Conservation (phyloP, 371 early-diverging fungal species). For the Encephalitozoon romaleae region DNA sequence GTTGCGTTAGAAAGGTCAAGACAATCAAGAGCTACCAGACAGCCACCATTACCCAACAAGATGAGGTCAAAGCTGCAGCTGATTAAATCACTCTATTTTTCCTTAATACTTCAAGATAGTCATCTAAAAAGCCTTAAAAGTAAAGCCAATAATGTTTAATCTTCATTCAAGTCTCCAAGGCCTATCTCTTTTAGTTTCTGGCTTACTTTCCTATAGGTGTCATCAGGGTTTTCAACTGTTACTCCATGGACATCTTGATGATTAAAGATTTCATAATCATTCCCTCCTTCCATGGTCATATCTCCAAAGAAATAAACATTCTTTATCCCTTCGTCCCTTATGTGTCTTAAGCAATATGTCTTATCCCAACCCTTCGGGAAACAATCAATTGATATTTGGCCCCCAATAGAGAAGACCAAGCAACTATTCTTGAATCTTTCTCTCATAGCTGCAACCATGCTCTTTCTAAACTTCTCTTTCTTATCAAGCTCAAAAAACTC, state of each 20-base stretch:
- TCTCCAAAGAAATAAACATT: constrained; percentile 97
- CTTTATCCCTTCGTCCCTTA: constrained; percentile 75
- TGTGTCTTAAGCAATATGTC: constrained; percentile 88
- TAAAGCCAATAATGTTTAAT: background rate
- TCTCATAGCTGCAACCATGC: constrained; percentile 74
- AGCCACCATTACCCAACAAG: background rate
- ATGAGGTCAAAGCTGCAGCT: background rate
- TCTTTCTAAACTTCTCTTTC: constrained; percentile 63
- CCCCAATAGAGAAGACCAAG: constrained; percentile 90
- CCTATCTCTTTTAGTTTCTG: constrained; percentile 63
- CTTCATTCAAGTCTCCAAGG: background rate
- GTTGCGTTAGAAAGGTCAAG: constrained; percentile 95
- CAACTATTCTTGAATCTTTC: constrained; percentile 74
- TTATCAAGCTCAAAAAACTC: constrained; percentile 85
- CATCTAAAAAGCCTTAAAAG: background rate
- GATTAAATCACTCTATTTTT: background rate
- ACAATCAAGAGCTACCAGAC: constrained; percentile 69
- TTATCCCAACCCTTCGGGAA: constrained; percentile 92
- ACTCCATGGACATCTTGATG: constrained; percentile 77
- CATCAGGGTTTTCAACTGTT: constrained; percentile 73
- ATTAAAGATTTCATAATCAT: constrained; percentile 91
- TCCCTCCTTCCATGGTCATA: constrained; percentile 91
- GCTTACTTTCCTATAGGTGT: constrained; percentile 74
- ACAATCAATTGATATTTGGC: constrained; percentile 98
- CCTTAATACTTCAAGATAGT: background rate